Percentiles rank a stretch among this genome's conserved stretches.
phyloP scores from a whole-genome alignment of 257 asterid species.

The Solanum sejunctum region DNA sequence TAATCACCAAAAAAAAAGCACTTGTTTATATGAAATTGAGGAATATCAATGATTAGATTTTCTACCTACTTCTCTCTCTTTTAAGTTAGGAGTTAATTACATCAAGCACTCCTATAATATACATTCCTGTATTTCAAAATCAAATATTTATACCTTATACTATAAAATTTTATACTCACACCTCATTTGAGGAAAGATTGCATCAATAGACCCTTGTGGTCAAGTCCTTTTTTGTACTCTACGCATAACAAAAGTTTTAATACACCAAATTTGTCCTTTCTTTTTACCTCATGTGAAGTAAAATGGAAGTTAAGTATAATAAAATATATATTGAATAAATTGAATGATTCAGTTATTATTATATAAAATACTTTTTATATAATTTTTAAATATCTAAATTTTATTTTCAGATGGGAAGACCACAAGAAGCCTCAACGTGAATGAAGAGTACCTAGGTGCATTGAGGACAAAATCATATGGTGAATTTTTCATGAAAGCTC shows the following conservation, averaged over 20 bases:
- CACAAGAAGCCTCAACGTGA: conserved; percentile 19
- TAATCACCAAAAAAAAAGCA: too few species aligned
- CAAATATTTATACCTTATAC: background rate
- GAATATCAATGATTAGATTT: background rate
- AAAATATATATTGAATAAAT: too few species aligned
- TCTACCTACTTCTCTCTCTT: background rate
- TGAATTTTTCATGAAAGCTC: conserved; percentile 52
- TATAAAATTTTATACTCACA: background rate
- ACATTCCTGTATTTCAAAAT: too few species aligned
- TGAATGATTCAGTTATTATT: background rate
- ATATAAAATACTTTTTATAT: background rate
- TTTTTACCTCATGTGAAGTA: background rate
- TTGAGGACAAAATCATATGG: conserved; percentile 59
- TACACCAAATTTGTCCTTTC: too few species aligned
- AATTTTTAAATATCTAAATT: background rate
- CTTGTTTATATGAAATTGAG: background rate
- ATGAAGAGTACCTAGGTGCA: conserved; percentile 58
- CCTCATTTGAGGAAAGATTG: too few species aligned
- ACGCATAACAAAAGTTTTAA: fast-evolving
- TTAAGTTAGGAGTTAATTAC: background rate
- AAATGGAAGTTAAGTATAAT: background rate
- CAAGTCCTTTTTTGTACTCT: too few species aligned
- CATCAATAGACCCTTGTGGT: too few species aligned
- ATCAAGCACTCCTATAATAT: background rate
- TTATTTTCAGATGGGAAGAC: background rate